Conservation (phyloP, 2,329 filamentous ascomycete species). For the Hymenotorrendiella dingleyae region DNA sequence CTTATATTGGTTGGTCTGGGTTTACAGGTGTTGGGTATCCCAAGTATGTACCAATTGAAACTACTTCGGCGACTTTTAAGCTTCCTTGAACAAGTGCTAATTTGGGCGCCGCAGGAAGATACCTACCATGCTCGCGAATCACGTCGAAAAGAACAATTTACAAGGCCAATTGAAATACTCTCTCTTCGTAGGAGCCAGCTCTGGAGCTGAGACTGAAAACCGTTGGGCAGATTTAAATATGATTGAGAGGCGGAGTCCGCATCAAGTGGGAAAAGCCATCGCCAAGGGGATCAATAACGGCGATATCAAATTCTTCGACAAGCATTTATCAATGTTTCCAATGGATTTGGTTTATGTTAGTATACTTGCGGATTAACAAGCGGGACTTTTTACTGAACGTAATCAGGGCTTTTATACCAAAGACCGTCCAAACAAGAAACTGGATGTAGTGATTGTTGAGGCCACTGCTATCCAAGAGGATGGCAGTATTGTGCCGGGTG, state of each 20-base stretch:
- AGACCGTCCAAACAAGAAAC: conserved; percentile 61
- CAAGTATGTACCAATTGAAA: conserved; percentile 63
- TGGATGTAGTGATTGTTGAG: conserved; percentile 82
- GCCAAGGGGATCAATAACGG: conserved; percentile 86
- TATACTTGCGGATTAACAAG: conserved; percentile 12
- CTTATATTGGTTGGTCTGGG: conserved; percentile 88
- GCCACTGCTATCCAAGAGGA: conserved; percentile 83
- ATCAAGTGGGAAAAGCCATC: conserved; percentile 88
- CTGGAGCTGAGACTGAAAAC: conserved; percentile 81
- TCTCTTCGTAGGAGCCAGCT: conserved; percentile 85
- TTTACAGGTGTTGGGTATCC: conserved; percentile 89
- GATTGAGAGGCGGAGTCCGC: conserved; percentile 79
- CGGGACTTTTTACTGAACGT: too few species aligned
- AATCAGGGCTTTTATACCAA: conserved; percentile 80
- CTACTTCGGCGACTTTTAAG: too few species aligned
- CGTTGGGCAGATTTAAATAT: conserved; percentile 85
- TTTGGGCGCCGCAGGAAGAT: conserved; percentile 73
- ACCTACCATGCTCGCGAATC: conserved; percentile 76
- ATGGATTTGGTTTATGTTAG: conserved; percentile 73
- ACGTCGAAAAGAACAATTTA: conserved; percentile 80
- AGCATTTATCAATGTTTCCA: conserved; percentile 90
- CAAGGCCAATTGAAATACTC: conserved; percentile 82
- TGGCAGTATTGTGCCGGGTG: conserved; percentile 81
- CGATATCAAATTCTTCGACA: conserved; percentile 87
- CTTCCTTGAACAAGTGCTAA: too few species aligned